Percentiles rank a stretch among this genome's conserved stretches.
These are phyloP conservation scores for Botrytis squamosa DNA, from an alignment of 2,329 filamentous ascomycete species.

Conservation along the genomic window DNA sequence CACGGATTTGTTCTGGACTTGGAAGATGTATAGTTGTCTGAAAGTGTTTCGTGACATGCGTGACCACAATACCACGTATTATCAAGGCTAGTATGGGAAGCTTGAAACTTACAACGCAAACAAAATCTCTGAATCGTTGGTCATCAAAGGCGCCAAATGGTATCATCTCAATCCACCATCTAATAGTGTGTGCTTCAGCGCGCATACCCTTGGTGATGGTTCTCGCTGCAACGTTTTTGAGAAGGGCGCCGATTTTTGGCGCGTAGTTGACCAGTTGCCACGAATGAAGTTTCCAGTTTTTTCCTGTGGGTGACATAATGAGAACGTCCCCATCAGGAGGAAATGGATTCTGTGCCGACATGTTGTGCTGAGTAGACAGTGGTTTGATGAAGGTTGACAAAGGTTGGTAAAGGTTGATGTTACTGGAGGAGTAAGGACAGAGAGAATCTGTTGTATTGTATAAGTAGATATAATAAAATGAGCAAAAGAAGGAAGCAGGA, in stretches of 20 bases:
- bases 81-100: background rate
- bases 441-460: background rate
- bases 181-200: conserved; percentile 25
- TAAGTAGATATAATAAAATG: background rate
- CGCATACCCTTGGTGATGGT: conserved; percentile 25
- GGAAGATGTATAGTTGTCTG: background rate
- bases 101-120: conserved; percentile 29
- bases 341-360: conserved; percentile 22
- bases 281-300: conserved; percentile 33
- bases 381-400: background rate
- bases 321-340: conserved; percentile 32
- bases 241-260: conserved; percentile 20
- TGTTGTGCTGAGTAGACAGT: background rate
- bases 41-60: background rate
- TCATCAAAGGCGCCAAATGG: conserved; percentile 17
- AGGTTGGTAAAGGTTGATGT: background rate
- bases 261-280: conserved; percentile 29
- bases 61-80: background rate
- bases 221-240: conserved; percentile 19
- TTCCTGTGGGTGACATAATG: conserved; percentile 31
- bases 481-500: background rate
- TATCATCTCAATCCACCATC: conserved; percentile 32
- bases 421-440: background rate
- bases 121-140: conserved; percentile 30
- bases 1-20: background rate